Conservation (phyloP, 441 rosid species). For the Mallotus japonicus region DNA sequence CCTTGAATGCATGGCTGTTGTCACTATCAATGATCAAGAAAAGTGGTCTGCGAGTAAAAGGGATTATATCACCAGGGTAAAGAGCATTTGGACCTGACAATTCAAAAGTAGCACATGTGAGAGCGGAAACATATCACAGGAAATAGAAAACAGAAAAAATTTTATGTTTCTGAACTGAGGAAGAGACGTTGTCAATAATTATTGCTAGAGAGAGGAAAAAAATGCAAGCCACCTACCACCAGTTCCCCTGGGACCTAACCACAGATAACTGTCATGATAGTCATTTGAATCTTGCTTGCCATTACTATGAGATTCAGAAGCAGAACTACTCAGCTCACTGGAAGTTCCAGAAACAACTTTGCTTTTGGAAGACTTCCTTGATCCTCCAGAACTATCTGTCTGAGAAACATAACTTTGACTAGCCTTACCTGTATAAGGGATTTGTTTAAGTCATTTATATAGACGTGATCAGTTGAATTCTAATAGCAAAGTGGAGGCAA, state of each 20-base stretch:
- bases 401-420: slow-evolving; percentile 37
- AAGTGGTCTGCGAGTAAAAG: slow-evolving; percentile 88
- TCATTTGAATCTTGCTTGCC: slow-evolving; percentile 47
- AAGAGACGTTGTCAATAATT: slow-evolving; percentile 9
- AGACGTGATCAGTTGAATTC: slow-evolving; percentile 13
- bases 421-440: slow-evolving; percentile 55
- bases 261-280: slow-evolving; percentile 48
- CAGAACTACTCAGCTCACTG: slow-evolving; percentile 48
- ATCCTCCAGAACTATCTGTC: slow-evolving; percentile 53
- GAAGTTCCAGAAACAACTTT: slow-evolving; percentile 46
- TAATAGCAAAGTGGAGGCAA: slow-evolving; percentile 22
- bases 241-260: slow-evolving; percentile 74
- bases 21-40: slow-evolving; percentile 92
- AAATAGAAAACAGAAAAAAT: not conserved
- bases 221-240: slow-evolving; percentile 49
- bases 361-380: slow-evolving; percentile 57
- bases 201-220: slow-evolving; percentile 1
- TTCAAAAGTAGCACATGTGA: slow-evolving; percentile 7
- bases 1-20: slow-evolving; percentile 99
- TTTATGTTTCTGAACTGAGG: not conserved
- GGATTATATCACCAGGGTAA: slow-evolving; percentile 90
- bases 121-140: not conserved
- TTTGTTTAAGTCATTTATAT: slow-evolving; percentile 25
- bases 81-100: slow-evolving; percentile 65
- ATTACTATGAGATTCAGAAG: slow-evolving; percentile 48